A percentile compares a stretch with the other conserved stretches of the same genome.
These are phyloP conservation scores for Kluyveromyces aestuarii DNA, from an alignment of 805 yeast genomes.

Conservation along the genomic window DNA sequence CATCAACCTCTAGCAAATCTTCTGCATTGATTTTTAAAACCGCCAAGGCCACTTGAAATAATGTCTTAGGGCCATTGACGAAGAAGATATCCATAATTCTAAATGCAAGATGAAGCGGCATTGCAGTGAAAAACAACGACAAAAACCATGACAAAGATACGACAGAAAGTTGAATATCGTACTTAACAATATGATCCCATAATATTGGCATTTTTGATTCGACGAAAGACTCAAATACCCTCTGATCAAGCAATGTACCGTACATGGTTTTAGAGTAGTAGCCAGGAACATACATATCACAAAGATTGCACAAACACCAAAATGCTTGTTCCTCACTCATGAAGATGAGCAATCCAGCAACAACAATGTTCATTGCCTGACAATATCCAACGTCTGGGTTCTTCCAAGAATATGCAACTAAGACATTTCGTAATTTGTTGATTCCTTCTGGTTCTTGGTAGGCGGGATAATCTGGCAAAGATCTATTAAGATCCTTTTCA, in stretches of 20 bases:
- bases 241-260: conserved; percentile 89
- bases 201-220: conserved; percentile 82
- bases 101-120: conserved; percentile 92
- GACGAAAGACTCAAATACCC: conserved; percentile 84
- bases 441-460: conserved; percentile 86
- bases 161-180: conserved; percentile 87
- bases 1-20: conserved; percentile 64
- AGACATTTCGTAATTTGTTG: conserved; percentile 69
- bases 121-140: conserved; percentile 78
- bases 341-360: conserved; percentile 67
- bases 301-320: conserved; percentile 76
- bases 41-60: conserved; percentile 91
- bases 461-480: conserved; percentile 92
- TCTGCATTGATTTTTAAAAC: conserved; percentile 85
- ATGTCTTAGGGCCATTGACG: conserved; percentile 77
- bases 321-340: conserved; percentile 97
- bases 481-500: conserved; percentile 89
- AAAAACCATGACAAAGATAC: conserved; percentile 96
- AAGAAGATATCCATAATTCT: conserved; percentile 86
- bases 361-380: conserved; percentile 96
- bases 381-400: conserved; percentile 97
- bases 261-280: conserved; percentile 96
- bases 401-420: conserved; percentile 93
- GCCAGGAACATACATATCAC: conserved; percentile 86
- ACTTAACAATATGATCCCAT: conserved; percentile 67